These are phyloP conservation scores for Nakaseomyces bracarensis DNA, from an alignment of 1,139 yeast species.

Conservation along the genomic window DNA sequence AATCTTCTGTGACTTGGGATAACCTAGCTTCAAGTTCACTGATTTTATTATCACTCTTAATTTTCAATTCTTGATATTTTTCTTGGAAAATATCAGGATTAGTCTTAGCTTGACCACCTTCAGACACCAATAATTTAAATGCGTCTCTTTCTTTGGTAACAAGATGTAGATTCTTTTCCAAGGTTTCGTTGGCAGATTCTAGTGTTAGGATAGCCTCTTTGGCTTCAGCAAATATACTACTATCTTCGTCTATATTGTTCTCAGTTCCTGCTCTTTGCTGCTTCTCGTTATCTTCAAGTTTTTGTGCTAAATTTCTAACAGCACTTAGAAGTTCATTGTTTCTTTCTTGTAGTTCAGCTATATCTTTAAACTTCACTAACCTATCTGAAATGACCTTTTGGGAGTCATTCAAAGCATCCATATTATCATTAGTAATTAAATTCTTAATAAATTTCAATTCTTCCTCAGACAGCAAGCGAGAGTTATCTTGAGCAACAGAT, in stretches of 20 bases:
- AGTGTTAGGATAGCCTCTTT: slow-evolving; percentile 61
- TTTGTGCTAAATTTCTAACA: slow-evolving; percentile 60
- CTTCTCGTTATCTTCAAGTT: slow-evolving; percentile 45
- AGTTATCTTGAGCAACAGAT: slow-evolving; percentile 38
- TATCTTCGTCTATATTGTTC: slow-evolving; percentile 34
- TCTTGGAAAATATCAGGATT: slow-evolving; percentile 19
- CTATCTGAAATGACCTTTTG: slow-evolving; percentile 65
- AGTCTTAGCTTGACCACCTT: slow-evolving; percentile 1
- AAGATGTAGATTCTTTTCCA: slow-evolving; percentile 22
- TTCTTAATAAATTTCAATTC: slow-evolving; percentile 45
- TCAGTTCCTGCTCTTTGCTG: neutral
- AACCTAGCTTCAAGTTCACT: slow-evolving; percentile 33
- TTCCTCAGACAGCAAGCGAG: slow-evolving; percentile 22
- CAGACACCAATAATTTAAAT: slow-evolving; percentile 10
- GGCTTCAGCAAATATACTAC: slow-evolving; percentile 64
- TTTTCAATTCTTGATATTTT: slow-evolving; percentile 27
- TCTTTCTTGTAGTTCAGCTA: slow-evolving; percentile 61
- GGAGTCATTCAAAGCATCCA: slow-evolving; percentile 44
- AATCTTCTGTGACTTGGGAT: slow-evolving; percentile 36
- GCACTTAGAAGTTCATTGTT: slow-evolving; percentile 63
- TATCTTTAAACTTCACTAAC: slow-evolving; percentile 57
- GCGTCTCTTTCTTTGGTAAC: slow-evolving; percentile 21
- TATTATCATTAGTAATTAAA: slow-evolving; percentile 28
- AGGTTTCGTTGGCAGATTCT: slow-evolving; percentile 50
- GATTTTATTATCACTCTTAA: slow-evolving; percentile 25